phyloP scores from a whole-genome alignment of 2,329 filamentous ascomycete genomes.

The Alternaria brassicicola region DNA sequence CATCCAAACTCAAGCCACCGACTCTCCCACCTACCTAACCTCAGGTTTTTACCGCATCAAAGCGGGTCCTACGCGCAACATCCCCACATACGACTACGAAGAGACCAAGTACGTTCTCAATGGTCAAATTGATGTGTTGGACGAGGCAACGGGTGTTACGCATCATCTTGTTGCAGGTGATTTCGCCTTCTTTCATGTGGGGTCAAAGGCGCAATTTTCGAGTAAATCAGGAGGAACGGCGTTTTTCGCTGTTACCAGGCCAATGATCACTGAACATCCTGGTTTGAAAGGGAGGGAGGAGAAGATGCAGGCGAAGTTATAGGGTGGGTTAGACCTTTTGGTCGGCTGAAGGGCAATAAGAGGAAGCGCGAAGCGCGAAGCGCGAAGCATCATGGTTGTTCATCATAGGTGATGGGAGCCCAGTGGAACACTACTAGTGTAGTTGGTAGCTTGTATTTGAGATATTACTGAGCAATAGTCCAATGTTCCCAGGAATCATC shows the following conservation, averaged over 20 bases:
- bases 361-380: background rate
- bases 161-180: constrained; percentile 35
- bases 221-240: constrained; percentile 30
- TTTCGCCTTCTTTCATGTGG: constrained; percentile 36
- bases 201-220: constrained; percentile 31
- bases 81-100: constrained; percentile 31
- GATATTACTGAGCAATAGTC: background rate
- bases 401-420: background rate
- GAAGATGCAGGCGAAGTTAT: constrained; percentile 19
- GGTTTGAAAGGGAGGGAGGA: constrained; percentile 29
- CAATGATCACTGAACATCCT: constrained; percentile 26
- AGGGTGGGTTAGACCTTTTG: background rate
- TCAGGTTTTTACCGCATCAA: constrained; percentile 37
- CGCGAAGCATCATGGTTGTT: background rate
- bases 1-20: constrained; percentile 29
- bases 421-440: background rate
- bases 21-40: constrained; percentile 30
- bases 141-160: constrained; percentile 32
- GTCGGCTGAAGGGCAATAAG: background rate
- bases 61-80: constrained; percentile 26
- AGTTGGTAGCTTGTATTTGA: background rate
- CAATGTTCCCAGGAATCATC: background rate
- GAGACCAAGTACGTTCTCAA: constrained; percentile 35
- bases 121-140: constrained; percentile 34
- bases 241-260: constrained; percentile 34